Conservation (phyloP, 1,284 basidiomycete genomes). For the Irpex sp. region DNA sequence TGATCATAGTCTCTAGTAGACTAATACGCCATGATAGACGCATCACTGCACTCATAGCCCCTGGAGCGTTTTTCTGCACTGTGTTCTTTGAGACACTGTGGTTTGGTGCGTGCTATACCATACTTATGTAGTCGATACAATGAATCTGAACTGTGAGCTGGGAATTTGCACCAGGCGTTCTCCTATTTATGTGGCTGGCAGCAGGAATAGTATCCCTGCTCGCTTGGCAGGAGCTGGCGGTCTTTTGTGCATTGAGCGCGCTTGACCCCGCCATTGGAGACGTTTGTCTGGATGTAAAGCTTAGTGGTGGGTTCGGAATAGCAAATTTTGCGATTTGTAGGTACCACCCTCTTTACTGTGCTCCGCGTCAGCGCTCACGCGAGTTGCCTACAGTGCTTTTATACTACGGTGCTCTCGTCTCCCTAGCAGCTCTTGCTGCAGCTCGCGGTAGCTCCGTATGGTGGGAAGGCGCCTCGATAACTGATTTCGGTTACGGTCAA, state of each 20-base stretch:
- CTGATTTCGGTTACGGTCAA: not conserved
- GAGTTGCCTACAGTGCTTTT: not conserved
- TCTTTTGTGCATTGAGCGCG: not conserved
- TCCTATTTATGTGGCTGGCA: not conserved
- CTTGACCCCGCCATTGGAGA: not conserved
- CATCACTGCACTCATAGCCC: not conserved
- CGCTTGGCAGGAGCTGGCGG: not conserved
- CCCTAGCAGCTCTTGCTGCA: not conserved
- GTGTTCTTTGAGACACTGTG: not conserved
- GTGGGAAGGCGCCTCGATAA: not conserved
- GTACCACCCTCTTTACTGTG: not conserved
- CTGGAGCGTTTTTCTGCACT: not conserved
- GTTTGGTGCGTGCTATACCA: not conserved
- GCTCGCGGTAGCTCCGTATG: not conserved
- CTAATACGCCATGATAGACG: not conserved
- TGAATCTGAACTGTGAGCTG: not conserved
- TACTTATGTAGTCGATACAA: not conserved
- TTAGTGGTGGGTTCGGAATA: not conserved
- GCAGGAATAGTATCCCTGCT: not conserved
- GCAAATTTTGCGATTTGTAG: not conserved
- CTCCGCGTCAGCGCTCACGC: not conserved
- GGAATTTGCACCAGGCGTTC: not conserved
- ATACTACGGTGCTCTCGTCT: not conserved
- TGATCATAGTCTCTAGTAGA: not conserved
- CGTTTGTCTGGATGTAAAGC: not conserved